These are phyloP conservation scores for Candida michaelii DNA, from an alignment of 805 yeast species.

Conservation along the genomic window DNA sequence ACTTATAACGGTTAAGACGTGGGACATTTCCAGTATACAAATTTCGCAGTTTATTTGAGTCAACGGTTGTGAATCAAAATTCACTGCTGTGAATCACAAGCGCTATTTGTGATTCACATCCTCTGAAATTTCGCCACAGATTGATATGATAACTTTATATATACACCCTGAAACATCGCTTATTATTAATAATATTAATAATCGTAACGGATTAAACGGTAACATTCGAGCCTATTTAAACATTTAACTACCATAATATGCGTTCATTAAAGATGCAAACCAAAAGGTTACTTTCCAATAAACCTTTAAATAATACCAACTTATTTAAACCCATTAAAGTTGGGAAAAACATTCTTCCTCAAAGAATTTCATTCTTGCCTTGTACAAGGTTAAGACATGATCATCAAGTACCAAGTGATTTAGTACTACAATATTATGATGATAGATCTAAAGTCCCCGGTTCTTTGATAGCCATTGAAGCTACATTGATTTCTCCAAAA, in stretches of 20 bases:
- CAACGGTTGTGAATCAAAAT: too few species aligned
- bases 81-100: neutral
- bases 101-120: neutral
- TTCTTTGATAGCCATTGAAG: constrained; percentile 31
- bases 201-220: too few species aligned
- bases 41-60: neutral
- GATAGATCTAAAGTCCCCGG: constrained; percentile 32
- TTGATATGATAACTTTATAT: too few species aligned
- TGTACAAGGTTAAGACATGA: constrained; percentile 22
- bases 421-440: constrained; percentile 27
- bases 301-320: constrained; percentile 1
- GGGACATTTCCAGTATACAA: constrained; percentile 2
- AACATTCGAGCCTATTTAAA: too few species aligned
- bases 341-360: constrained; percentile 23
- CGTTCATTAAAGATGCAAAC: too few species aligned
- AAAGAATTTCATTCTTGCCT: constrained; percentile 25
- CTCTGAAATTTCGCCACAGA: constrained; percentile 1
- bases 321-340: constrained; percentile 33
- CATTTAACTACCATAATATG: too few species aligned
- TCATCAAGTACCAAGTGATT: constrained; percentile 27
- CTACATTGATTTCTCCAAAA: constrained; percentile 27
- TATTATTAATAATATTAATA: neutral
- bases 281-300: neutral
- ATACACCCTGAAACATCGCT: too few species aligned
- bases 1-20: constrained; percentile 22